Evolutionary conservation across 2,329 filamentous ascomycete genomes (phyloP).

Genomic region (Triangularia setosa): DNA sequence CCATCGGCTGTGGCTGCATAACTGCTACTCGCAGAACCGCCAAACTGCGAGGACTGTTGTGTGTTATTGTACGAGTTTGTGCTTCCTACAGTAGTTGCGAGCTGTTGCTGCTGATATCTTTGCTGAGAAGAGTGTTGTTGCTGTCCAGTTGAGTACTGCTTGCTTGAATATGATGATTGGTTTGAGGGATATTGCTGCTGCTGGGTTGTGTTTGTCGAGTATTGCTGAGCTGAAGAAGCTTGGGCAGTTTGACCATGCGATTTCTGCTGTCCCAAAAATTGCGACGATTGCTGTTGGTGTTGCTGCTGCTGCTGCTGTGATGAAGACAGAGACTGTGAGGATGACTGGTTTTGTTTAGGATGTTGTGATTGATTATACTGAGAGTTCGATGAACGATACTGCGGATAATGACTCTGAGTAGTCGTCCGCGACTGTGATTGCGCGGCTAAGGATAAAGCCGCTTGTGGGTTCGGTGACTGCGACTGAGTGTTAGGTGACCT

Average conservation of each 20-base stretch:
- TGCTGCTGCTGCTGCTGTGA: conserved; percentile 25
- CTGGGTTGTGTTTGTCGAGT: conserved; percentile 15
- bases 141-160: conserved; percentile 19
- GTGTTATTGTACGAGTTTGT: conserved; percentile 24
- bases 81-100: conserved; percentile 21
- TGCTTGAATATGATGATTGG: conserved; percentile 24
- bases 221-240: conserved; percentile 18
- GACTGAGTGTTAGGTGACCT: conserved; percentile 21
- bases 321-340: conserved; percentile 22
- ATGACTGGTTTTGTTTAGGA: conserved; percentile 16
- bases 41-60: conserved; percentile 29
- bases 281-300: conserved; percentile 18
- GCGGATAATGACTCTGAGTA: conserved; percentile 19
- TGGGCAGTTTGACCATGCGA: conserved; percentile 11
- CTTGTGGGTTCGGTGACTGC: conserved; percentile 23
- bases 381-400: conserved; percentile 21
- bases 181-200: conserved; percentile 21
- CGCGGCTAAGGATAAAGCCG: conserved; percentile 16
- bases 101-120: conserved; percentile 28
- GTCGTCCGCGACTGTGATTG: conserved; percentile 24
- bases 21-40: conserved; percentile 20
- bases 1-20: conserved; percentile 24
- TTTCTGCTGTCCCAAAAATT: conserved; percentile 18
- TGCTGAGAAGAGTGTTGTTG: conserved; percentile 27
- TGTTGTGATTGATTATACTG: conserved; percentile 23